phyloP scores from a whole-genome alignment of 2,329 filamentous ascomycete species.

The Colletotrichum coccodes region DNA sequence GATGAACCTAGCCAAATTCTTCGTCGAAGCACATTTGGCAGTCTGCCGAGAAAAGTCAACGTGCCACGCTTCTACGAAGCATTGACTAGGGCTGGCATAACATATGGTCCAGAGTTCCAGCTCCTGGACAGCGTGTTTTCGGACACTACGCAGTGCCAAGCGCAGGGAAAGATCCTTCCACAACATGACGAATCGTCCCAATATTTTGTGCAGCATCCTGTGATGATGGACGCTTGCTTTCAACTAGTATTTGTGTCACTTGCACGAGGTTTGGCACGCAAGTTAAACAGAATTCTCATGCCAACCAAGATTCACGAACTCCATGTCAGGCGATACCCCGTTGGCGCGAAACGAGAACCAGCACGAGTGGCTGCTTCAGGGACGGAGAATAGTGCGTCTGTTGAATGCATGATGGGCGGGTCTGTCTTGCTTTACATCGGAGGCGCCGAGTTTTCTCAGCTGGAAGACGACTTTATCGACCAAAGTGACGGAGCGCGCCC shows the following conservation, averaged over 20 bases:
- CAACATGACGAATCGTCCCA: not conserved
- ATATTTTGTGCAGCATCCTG: slow-evolving; percentile 19
- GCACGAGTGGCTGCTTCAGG: not conserved
- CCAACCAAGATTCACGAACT: not conserved
- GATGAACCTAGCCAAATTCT: not conserved
- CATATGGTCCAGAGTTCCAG: not conserved
- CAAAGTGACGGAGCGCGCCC: too few species aligned
- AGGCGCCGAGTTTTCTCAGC: not conserved
- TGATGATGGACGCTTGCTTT: not conserved
- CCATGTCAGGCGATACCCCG: not conserved
- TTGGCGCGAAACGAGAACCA: not conserved
- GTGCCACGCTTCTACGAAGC: not conserved
- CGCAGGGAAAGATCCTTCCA: not conserved
- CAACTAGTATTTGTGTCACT: not conserved
- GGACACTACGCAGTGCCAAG: not conserved
- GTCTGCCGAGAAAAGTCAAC: slow-evolving; percentile 1
- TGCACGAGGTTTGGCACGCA: not conserved
- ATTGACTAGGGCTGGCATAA: not conserved
- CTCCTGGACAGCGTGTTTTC: not conserved
- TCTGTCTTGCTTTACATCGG: not conserved
- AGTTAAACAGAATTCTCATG: not conserved
- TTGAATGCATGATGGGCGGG: not conserved
- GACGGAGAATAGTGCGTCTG: not conserved
- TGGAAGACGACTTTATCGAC: not conserved
- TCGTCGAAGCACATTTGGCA: not conserved